Conservation (phyloP, 2,329 filamentous ascomycete genomes). For the Chaetothyriales sp. region DNA sequence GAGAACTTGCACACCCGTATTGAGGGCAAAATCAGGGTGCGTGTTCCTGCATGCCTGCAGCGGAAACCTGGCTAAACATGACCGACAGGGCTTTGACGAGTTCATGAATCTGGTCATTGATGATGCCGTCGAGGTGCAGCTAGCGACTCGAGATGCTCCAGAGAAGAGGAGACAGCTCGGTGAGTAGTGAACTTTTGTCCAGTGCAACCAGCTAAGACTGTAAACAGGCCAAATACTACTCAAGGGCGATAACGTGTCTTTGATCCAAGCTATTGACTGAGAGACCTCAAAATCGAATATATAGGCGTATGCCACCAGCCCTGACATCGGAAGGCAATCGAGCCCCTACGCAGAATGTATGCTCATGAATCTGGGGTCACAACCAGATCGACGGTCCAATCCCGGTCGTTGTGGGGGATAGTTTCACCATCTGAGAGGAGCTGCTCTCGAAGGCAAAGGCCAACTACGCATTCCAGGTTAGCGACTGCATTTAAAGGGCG, state of each 20-base stretch:
- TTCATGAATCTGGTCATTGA: conserved; percentile 99
- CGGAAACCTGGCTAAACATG: conserved; percentile 5
- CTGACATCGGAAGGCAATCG: background rate
- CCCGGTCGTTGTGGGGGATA: conserved; percentile 60
- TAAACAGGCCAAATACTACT: conserved; percentile 61
- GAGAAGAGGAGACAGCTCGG: conserved; percentile 67
- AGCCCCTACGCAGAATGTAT: background rate
- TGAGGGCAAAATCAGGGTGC: conserved; percentile 85
- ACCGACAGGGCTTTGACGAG: conserved; percentile 79
- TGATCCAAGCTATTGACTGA: conserved; percentile 48
- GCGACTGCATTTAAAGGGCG: conserved; percentile 10
- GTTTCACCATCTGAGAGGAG: conserved; percentile 49
- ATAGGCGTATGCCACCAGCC: background rate
- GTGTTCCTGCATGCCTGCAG: conserved; percentile 21
- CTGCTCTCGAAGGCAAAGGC: conserved; percentile 75
- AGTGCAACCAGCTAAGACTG: conserved; percentile 1
- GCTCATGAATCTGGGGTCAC: conserved; percentile 16
- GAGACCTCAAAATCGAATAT: background rate
- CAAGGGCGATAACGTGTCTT: conserved; percentile 75
- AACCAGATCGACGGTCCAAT: conserved; percentile 66
- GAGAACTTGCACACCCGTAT: conserved; percentile 90
- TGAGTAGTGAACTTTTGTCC: conserved; percentile 28
- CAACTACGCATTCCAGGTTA: conserved; percentile 37
- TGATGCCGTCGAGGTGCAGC: conserved; percentile 82
- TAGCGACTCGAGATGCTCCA: conserved; percentile 64